Evolutionary conservation across 257 asterid species (phyloP).

Genomic region (Thymus quinquecostatus): DNA sequence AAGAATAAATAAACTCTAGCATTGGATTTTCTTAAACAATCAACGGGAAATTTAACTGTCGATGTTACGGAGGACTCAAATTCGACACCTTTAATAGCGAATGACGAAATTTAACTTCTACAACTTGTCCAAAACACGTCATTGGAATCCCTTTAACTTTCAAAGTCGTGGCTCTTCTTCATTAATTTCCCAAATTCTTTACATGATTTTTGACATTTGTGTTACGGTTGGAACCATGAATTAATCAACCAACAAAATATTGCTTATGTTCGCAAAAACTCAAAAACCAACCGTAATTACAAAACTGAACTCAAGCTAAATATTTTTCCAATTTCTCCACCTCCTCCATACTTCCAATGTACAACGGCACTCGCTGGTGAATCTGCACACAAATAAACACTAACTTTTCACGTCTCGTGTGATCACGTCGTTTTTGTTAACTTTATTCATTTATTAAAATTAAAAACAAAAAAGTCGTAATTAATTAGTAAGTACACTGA

Average conservation of each 20-base stretch:
- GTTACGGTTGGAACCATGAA: slow-evolving; percentile 20
- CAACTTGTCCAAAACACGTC: too few species aligned
- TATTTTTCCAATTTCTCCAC: slow-evolving; percentile 90
- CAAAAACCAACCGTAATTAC: slow-evolving; percentile 23
- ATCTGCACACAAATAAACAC: slow-evolving; percentile 46
- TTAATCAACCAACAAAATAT: not conserved
- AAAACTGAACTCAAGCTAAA: slow-evolving; percentile 47
- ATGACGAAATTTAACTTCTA: too few species aligned
- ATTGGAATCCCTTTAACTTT: too few species aligned
- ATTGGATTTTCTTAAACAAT: too few species aligned
- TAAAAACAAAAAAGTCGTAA: too few species aligned
- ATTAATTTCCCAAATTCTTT: slow-evolving; percentile 27
- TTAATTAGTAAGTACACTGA: slow-evolving; percentile 18
- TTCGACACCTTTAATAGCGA: too few species aligned
- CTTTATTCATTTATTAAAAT: too few species aligned
- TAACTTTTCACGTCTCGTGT: too few species aligned
- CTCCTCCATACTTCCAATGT: slow-evolving; percentile 87
- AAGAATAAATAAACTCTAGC: too few species aligned
- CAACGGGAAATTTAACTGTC: too few species aligned
- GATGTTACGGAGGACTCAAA: too few species aligned
- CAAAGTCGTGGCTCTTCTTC: not conserved
- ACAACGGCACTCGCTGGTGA: slow-evolving; percentile 86
- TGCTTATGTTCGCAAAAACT: not conserved
- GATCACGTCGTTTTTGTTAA: too few species aligned
- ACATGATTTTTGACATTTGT: slow-evolving; percentile 14